phyloP scores from a whole-genome alignment of 1,284 basidiomycete genomes.

The Papiliotrema nemorosa region DNA sequence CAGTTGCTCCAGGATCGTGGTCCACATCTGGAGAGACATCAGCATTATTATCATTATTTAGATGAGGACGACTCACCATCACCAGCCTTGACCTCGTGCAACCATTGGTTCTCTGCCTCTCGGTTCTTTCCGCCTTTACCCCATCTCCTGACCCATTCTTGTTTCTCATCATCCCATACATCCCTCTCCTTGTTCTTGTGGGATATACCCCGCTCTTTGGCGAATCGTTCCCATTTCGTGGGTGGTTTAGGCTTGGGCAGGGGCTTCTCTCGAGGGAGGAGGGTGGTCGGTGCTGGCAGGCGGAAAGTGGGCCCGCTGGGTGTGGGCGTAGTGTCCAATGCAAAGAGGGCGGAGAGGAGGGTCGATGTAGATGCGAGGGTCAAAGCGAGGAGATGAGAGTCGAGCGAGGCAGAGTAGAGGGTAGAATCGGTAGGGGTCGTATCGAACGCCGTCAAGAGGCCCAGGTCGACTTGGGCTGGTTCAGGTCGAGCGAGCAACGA shows the following conservation, averaged over 20 bases:
- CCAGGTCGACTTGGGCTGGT: slow-evolving; percentile 76
- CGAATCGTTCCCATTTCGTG: slow-evolving; percentile 97
- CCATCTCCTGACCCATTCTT: slow-evolving; percentile 93
- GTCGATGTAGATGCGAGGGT: slow-evolving; percentile 83
- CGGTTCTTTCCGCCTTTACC: slow-evolving; percentile 88
- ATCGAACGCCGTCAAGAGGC: slow-evolving; percentile 81
- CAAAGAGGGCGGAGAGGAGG: slow-evolving; percentile 74
- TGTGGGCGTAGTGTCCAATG: slow-evolving; percentile 73
- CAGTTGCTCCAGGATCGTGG: slow-evolving; percentile 71
- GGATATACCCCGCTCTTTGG: slow-evolving; percentile 88
- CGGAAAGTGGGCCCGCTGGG: slow-evolving; percentile 79
- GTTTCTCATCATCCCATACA: slow-evolving; percentile 90
- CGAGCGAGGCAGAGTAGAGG: slow-evolving; percentile 70
- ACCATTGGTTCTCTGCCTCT: slow-evolving; percentile 83
- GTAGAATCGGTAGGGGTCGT: slow-evolving; percentile 77
- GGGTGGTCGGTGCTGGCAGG: slow-evolving; percentile 71
- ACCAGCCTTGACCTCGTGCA: slow-evolving; percentile 81
- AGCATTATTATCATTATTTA: neutral
- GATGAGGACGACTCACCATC: slow-evolving; percentile 60
- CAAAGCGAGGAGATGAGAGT: slow-evolving; percentile 72
- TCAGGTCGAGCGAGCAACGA: slow-evolving; percentile 69
- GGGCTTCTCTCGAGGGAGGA: slow-evolving; percentile 84
- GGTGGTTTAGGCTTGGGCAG: slow-evolving; percentile 86
- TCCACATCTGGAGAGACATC: slow-evolving; percentile 18
- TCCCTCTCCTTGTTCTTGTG: slow-evolving; percentile 75